phyloP scores from a whole-genome alignment of 768 basidiomycete species.

The Boletus rubropictus region DNA sequence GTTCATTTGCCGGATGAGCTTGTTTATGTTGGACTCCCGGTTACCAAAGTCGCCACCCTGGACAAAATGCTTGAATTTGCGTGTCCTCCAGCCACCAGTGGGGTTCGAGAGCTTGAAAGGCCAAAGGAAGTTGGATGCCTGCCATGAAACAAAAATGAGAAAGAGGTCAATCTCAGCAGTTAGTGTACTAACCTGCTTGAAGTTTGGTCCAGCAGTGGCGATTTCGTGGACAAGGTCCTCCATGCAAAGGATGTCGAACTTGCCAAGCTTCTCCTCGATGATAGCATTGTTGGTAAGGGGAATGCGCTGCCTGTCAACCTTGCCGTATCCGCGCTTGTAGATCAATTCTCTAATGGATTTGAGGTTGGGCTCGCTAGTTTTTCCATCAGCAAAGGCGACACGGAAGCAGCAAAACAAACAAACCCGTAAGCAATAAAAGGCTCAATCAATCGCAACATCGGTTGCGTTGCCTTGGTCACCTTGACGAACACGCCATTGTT shows the following conservation, averaged over 20 bases:
- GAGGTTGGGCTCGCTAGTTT: constrained; percentile 82
- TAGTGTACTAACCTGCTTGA: constrained; percentile 77
- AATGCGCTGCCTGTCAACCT: constrained; percentile 96
- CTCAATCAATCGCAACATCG: constrained; percentile 97
- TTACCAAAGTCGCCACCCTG: constrained; percentile 98
- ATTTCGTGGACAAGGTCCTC: constrained; percentile 99
- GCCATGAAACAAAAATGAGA: neutral
- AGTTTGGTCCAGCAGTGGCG: constrained; percentile 91
- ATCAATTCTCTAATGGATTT: constrained; percentile 95
- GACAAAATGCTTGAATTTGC: constrained; percentile 96
- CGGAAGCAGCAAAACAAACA: constrained; percentile 16
- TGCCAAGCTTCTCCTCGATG: constrained; percentile 87
- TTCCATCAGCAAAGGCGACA: constrained; percentile 2
- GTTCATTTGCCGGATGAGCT: constrained; percentile 94
- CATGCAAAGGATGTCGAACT: constrained; percentile 92
- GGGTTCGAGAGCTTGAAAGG: constrained; percentile 99
- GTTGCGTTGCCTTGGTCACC: constrained; percentile 91
- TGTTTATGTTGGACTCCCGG: constrained; percentile 96
- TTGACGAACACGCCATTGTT: constrained; percentile 99
- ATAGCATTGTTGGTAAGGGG: constrained; percentile 90
- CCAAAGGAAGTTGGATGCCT: constrained; percentile 97
- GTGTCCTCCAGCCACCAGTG: constrained; percentile 93
- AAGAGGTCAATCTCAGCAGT: neutral
- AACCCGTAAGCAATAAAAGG: constrained; percentile 97
- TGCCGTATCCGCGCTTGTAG: constrained; percentile 99